phyloP scores from a whole-genome alignment of 2,329 filamentous ascomycete species.

The Fusarium sp. region DNA sequence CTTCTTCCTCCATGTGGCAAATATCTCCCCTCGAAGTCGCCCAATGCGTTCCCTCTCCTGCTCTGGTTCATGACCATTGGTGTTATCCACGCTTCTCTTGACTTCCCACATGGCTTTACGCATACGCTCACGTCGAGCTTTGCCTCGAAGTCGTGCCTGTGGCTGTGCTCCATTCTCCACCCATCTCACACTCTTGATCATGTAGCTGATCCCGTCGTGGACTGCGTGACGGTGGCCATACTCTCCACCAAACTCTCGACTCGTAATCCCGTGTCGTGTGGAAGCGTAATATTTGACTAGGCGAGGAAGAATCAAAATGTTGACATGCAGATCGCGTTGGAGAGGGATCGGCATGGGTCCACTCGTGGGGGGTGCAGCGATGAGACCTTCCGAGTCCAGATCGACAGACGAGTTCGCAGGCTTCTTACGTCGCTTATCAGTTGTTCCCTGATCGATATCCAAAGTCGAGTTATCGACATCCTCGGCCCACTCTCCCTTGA shows the following conservation, averaged over 20 bases:
- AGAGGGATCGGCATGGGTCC: slow-evolving; percentile 74
- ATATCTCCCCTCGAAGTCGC: slow-evolving; percentile 50
- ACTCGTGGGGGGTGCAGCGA: slow-evolving; percentile 67
- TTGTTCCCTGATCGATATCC: slow-evolving; percentile 60
- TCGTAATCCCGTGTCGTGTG: slow-evolving; percentile 84
- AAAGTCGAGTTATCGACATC: slow-evolving; percentile 80
- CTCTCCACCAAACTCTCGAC: slow-evolving; percentile 79
- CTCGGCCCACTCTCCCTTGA: slow-evolving; percentile 87
- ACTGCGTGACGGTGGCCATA: slow-evolving; percentile 58
- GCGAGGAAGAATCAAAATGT: slow-evolving; percentile 83
- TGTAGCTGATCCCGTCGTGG: slow-evolving; percentile 92
- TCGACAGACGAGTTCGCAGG: slow-evolving; percentile 49
- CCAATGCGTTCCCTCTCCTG: slow-evolving; percentile 45
- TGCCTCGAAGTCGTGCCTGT: slow-evolving; percentile 68
- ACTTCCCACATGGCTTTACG: slow-evolving; percentile 68
- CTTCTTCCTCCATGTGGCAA: slow-evolving; percentile 54
- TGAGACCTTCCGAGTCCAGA: slow-evolving; percentile 58
- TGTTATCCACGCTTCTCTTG: slow-evolving; percentile 54
- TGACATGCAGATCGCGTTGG: slow-evolving; percentile 87
- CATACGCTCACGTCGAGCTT: slow-evolving; percentile 68
- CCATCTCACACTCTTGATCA: slow-evolving; percentile 85
- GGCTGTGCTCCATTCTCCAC: slow-evolving; percentile 79
- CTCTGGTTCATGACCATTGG: slow-evolving; percentile 46
- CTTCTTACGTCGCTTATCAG: slow-evolving; percentile 54
- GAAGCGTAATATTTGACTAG: slow-evolving; percentile 82